These are phyloP conservation scores for Nakaseomyces nivariensis DNA, from an alignment of 1,139 yeast genomes.

Conservation along the genomic window DNA sequence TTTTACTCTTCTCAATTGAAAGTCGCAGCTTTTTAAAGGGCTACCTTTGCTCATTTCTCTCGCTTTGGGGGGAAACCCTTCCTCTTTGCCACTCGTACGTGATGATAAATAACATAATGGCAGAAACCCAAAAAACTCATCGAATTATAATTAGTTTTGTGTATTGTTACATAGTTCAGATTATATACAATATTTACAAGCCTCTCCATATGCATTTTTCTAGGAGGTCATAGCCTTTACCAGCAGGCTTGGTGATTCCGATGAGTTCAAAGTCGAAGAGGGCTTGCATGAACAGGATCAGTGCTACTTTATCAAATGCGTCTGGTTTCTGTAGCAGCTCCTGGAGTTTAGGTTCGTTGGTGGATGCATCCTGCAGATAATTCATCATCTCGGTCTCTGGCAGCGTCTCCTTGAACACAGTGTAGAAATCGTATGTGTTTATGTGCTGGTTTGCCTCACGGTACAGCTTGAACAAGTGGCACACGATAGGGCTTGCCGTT, in stretches of 20 bases:
- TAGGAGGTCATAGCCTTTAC: slow-evolving; percentile 41
- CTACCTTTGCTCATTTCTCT: too few relatives aligned
- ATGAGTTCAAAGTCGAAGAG: slow-evolving; percentile 44
- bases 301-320: slow-evolving; percentile 41
- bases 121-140: not conserved
- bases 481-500: slow-evolving; percentile 41
- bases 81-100: not conserved
- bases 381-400: slow-evolving; percentile 33
- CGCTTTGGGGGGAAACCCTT: too few relatives aligned
- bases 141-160: too few relatives aligned
- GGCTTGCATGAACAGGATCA: slow-evolving; percentile 51
- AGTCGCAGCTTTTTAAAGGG: too few relatives aligned
- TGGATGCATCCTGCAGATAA: slow-evolving; percentile 27
- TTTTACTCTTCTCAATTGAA: too few relatives aligned
- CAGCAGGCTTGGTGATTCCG: slow-evolving; percentile 42
- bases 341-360: slow-evolving; percentile 18
- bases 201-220: slow-evolving; percentile 57
- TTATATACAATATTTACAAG: slow-evolving; percentile 23
- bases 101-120: not conserved
- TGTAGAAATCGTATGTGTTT: slow-evolving; percentile 68
- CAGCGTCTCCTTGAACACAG: slow-evolving; percentile 55
- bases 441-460: slow-evolving; percentile 71
- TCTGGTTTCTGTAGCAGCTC: slow-evolving; percentile 19
- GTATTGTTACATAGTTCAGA: too few relatives aligned
- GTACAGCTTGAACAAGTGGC: slow-evolving; percentile 55